Conservation (phyloP, 768 basidiomycete species). For the Cyathus striatus region DNA sequence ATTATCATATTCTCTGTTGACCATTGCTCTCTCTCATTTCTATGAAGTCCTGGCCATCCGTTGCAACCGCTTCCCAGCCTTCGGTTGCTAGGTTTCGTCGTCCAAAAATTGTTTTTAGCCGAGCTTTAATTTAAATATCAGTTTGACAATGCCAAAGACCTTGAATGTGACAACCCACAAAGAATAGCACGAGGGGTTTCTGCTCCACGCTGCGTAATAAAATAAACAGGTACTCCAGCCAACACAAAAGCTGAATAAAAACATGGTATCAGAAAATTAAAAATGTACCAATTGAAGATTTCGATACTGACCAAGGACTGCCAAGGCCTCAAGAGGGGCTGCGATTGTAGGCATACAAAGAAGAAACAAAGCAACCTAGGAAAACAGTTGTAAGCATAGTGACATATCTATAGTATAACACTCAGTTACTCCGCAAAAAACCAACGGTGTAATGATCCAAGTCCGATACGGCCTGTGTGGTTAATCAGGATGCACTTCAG, state of each 20-base stretch:
- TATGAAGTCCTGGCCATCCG: slow-evolving; percentile 61
- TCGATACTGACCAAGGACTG: slow-evolving; percentile 72
- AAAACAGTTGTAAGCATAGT: background rate
- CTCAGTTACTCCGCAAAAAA: slow-evolving; percentile 86
- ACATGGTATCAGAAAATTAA: slow-evolving; percentile 3
- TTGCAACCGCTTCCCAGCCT: slow-evolving; percentile 78
- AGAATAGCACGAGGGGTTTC: slow-evolving; percentile 17
- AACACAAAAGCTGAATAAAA: slow-evolving; percentile 61
- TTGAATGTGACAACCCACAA: too few species aligned
- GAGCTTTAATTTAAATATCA: too few species aligned
- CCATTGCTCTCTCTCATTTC: slow-evolving; percentile 56
- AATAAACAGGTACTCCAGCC: slow-evolving; percentile 79
- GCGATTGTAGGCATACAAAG: slow-evolving; percentile 94
- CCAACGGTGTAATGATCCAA: slow-evolving; percentile 86
- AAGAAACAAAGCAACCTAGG: slow-evolving; percentile 80
- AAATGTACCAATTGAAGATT: background rate
- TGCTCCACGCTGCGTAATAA: slow-evolving; percentile 55
- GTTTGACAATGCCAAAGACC: too few species aligned
- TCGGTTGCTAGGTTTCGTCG: slow-evolving; percentile 49
- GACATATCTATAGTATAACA: slow-evolving; percentile 8
- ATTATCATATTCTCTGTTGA: background rate
- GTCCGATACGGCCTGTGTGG: slow-evolving; percentile 78
- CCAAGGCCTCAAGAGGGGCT: slow-evolving; percentile 82
- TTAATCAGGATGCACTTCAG: slow-evolving; percentile 1
- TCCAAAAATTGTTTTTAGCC: slow-evolving; percentile 23